Evolutionary conservation across 176 grass and related monocot species (phyloP).

Genomic region (Carex parvula): DNA sequence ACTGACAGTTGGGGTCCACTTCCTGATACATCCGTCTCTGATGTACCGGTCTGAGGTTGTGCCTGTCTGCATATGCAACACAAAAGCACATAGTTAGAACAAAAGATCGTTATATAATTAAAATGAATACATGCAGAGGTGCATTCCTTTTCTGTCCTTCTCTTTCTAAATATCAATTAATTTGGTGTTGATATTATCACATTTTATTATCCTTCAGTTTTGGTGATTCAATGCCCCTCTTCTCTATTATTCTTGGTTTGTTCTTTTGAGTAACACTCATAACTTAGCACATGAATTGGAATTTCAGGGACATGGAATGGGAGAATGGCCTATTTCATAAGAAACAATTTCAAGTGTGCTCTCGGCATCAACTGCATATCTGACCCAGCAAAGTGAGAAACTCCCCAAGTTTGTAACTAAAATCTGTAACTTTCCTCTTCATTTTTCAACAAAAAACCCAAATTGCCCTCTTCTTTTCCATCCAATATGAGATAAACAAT

Average conservation of each 20-base stretch:
- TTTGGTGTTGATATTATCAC: not conserved
- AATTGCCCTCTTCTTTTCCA: not conserved
- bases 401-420: not conserved
- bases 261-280: not conserved
- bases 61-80: not conserved
- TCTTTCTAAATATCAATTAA: not conserved
- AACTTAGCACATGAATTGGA: not conserved
- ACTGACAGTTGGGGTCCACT: not conserved
- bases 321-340: not conserved
- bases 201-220: not conserved
- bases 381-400: not conserved
- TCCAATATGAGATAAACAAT: not conserved
- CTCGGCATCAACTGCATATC: not conserved
- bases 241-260: not conserved
- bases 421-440: not conserved
- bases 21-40: not conserved
- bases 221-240: not conserved
- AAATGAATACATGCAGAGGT: not conserved
- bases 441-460: not conserved
- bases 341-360: not conserved
- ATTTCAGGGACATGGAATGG: not conserved
- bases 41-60: not conserved
- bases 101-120: not conserved
- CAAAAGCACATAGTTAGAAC: not conserved
- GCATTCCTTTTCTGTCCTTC: not conserved